Percentiles rank a stretch among this genome's conserved stretches.
phyloP scores from a whole-genome alignment of 805 yeast species.

The Ogataea chonburiensis region DNA sequence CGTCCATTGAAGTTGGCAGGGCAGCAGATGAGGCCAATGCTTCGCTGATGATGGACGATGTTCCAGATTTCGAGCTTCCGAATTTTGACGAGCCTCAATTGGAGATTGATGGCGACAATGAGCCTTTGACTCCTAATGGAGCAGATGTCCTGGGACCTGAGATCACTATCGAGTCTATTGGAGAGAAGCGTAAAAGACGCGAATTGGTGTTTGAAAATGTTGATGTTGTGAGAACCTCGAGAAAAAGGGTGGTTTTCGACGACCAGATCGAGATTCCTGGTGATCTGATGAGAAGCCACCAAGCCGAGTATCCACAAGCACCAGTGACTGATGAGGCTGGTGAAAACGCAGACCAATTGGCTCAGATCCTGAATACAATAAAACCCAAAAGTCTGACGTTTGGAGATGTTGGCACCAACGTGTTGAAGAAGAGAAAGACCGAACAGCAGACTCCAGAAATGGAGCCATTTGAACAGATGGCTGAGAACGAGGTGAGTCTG shows the following conservation, averaged over 20 bases:
- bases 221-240: conserved; percentile 48
- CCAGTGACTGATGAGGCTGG: conserved; percentile 8
- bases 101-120: conserved; percentile 19
- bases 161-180: conserved; percentile 5
- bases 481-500: conserved; percentile 21
- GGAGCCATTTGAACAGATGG: conserved; percentile 1
- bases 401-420: conserved; percentile 13
- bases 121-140: conserved; percentile 18
- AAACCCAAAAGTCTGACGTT: conserved; percentile 14
- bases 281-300: conserved; percentile 35
- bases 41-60: conserved; percentile 33
- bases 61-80: conserved; percentile 43
- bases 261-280: conserved; percentile 42
- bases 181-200: conserved; percentile 23
- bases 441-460: conserved; percentile 4
- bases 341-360: conserved; percentile 4
- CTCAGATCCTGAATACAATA: conserved; percentile 9
- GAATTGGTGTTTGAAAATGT: conserved; percentile 34
- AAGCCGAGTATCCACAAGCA: conserved; percentile 27
- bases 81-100: conserved; percentile 30
- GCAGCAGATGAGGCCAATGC: conserved; percentile 30
- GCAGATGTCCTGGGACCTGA: conserved; percentile 8
- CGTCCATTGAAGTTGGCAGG: conserved; percentile 57
- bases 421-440: conserved; percentile 19
- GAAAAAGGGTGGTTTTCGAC: conserved; percentile 48